These are phyloP conservation scores for Phytophthora constricta DNA, from an alignment of 352 stramenopile genomes.

Conservation along the genomic window DNA sequence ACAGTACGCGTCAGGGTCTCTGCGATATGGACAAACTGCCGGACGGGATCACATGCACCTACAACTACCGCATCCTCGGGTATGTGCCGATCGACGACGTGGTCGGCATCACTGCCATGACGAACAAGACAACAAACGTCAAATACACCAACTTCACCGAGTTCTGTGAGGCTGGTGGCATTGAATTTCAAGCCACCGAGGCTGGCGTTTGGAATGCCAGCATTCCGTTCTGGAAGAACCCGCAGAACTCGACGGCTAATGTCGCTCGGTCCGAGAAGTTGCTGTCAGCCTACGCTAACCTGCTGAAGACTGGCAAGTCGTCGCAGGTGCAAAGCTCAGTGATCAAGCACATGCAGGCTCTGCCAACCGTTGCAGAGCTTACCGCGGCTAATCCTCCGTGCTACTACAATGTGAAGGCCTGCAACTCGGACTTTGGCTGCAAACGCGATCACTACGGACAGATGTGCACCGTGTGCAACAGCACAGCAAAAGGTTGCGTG, in stretches of 20 bases:
- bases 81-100: conserved; percentile 78
- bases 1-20: conserved; percentile 44
- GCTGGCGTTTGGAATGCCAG: conserved; percentile 43
- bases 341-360: conserved; percentile 47
- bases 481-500: conserved; percentile 31
- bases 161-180: conserved; percentile 61
- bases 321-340: conserved; percentile 38
- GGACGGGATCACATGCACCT: conserved; percentile 72
- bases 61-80: conserved; percentile 74
- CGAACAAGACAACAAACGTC: conserved; percentile 35
- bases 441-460: conserved; percentile 65
- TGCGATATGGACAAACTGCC: conserved; percentile 55
- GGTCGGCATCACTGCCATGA: conserved; percentile 74
- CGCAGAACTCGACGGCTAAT: conserved; percentile 57
- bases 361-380: conserved; percentile 54
- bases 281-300: conserved; percentile 50
- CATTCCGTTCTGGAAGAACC: conserved; percentile 71
- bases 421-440: conserved; percentile 59
- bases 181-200: conserved; percentile 65
- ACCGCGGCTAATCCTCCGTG: conserved; percentile 59
- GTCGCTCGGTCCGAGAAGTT: conserved; percentile 46
- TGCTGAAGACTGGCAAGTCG: conserved; percentile 37
- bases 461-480: conserved; percentile 60
- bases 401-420: conserved; percentile 68
- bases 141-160: conserved; percentile 71